Conservation (phyloP, 495 filamentous ascomycete species). For the Xylaria intraflava region DNA sequence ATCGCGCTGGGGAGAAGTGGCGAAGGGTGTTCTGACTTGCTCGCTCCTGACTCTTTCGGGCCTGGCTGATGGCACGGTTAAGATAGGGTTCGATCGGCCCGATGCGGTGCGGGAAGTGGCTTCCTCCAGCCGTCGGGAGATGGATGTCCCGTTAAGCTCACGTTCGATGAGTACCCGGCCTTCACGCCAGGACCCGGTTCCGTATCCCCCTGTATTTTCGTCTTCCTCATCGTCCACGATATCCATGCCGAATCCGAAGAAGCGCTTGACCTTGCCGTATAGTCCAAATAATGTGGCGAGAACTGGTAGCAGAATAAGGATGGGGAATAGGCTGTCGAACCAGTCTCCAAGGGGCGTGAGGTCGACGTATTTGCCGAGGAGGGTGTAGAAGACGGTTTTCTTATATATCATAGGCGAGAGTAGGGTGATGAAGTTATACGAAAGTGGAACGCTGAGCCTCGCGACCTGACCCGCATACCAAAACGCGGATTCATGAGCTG, state of each 20-base stretch:
- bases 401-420: slow-evolving; percentile 59
- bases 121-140: slow-evolving; percentile 29
- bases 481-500: slow-evolving; percentile 82
- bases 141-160: slow-evolving; percentile 61
- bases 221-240: slow-evolving; percentile 72
- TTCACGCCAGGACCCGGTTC: slow-evolving; percentile 85
- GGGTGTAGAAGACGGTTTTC: slow-evolving; percentile 74
- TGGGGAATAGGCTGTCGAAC: slow-evolving; percentile 83
- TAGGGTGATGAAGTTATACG: slow-evolving; percentile 94
- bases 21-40: slow-evolving; percentile 32
- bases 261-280: slow-evolving; percentile 70
- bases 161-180: slow-evolving; percentile 89
- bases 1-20: slow-evolving; percentile 32
- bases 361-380: slow-evolving; percentile 78
- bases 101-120: slow-evolving; percentile 16
- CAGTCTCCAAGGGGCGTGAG: slow-evolving; percentile 76
- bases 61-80: slow-evolving; percentile 23
- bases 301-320: slow-evolving; percentile 77
- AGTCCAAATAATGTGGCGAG: slow-evolving; percentile 77
- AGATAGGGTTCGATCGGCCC: slow-evolving; percentile 31
- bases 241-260: slow-evolving; percentile 70
- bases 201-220: slow-evolving; percentile 56
- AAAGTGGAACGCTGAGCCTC: slow-evolving; percentile 79
- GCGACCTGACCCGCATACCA: slow-evolving; percentile 93
- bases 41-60: slow-evolving; percentile 13